phyloP scores from a whole-genome alignment of 2,329 filamentous ascomycete genomes.

The Coniochaeta prunicola region DNA sequence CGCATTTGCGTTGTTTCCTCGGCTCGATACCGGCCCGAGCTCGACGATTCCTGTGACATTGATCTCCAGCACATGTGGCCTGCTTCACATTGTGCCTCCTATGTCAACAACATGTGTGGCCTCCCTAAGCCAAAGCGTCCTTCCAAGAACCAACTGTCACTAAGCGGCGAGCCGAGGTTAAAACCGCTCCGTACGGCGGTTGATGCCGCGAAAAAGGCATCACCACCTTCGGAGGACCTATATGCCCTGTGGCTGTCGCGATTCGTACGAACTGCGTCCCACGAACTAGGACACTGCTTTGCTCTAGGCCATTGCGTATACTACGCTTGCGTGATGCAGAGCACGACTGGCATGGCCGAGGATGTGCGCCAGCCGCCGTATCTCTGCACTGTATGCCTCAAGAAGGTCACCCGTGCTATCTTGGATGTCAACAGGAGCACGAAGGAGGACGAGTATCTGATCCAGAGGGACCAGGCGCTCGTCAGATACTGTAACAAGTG shows the following conservation, averaged over 20 bases:
- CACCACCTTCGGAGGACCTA: constrained; percentile 12
- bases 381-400: constrained; percentile 51
- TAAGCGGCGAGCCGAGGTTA: not conserved
- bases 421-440: constrained; percentile 14
- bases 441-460: constrained; percentile 15
- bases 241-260: constrained; percentile 49
- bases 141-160: not conserved
- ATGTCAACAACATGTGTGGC: constrained; percentile 33
- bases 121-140: not conserved
- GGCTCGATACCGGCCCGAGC: constrained; percentile 51
- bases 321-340: constrained; percentile 59
- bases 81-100: constrained; percentile 49
- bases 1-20: constrained; percentile 55
- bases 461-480: constrained; percentile 31
- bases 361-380: constrained; percentile 57
- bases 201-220: constrained; percentile 13
- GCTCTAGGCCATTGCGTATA: constrained; percentile 59
- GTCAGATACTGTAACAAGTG: constrained; percentile 32
- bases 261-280: constrained; percentile 49
- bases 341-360: constrained; percentile 47
- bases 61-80: constrained; percentile 55
- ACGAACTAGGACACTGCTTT: constrained; percentile 63
- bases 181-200: constrained; percentile 28
- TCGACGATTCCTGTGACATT: constrained; percentile 30
- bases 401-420: constrained; percentile 37